A percentile compares a stretch with the other conserved stretches of the same genome.
Conservation (phyloP, 345 rosid genomes). For the Gossypium longicalyx region DNA sequence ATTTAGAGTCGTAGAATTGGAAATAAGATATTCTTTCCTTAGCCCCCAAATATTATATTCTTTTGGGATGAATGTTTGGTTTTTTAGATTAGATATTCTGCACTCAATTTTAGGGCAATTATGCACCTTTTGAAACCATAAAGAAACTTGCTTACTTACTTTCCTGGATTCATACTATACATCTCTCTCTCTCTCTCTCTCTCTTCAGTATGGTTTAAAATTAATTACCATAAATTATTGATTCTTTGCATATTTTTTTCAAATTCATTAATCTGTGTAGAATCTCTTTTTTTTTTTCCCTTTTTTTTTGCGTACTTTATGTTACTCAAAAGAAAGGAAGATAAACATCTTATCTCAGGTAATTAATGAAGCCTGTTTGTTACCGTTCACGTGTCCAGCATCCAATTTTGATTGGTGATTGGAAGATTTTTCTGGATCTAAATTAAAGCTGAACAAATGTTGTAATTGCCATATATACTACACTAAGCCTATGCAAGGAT, state of each 20-base stretch:
- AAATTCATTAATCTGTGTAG: constrained; percentile 25
- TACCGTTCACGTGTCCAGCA: constrained; percentile 24
- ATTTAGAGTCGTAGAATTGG: constrained; percentile 78
- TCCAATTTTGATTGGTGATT: neutral
- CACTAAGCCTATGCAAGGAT: neutral
- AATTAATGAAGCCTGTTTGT: constrained; percentile 3
- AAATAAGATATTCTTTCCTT: constrained; percentile 81
- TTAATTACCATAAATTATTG: too few species aligned
- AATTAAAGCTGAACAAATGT: neutral
- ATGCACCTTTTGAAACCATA: constrained; percentile 58
- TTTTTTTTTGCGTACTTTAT: neutral
- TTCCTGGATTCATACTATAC: constrained; percentile 37
- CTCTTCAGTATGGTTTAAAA: constrained; percentile 11
- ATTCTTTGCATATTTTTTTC: constrained; percentile 24
- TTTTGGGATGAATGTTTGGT: constrained; percentile 27
- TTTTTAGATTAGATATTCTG: constrained; percentile 49
- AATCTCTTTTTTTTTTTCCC: neutral
- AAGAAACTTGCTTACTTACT: constrained; percentile 37
- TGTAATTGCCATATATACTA: neutral
- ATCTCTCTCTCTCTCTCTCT: constrained; percentile 25
- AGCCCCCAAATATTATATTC: constrained; percentile 46
- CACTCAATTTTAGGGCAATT: constrained; percentile 50
- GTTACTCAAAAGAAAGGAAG: neutral
- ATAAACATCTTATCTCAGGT: constrained; percentile 14
- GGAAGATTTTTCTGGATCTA: neutral